Conservation (phyloP, 2,329 filamentous ascomycete genomes). For the Ustulina deusta region DNA sequence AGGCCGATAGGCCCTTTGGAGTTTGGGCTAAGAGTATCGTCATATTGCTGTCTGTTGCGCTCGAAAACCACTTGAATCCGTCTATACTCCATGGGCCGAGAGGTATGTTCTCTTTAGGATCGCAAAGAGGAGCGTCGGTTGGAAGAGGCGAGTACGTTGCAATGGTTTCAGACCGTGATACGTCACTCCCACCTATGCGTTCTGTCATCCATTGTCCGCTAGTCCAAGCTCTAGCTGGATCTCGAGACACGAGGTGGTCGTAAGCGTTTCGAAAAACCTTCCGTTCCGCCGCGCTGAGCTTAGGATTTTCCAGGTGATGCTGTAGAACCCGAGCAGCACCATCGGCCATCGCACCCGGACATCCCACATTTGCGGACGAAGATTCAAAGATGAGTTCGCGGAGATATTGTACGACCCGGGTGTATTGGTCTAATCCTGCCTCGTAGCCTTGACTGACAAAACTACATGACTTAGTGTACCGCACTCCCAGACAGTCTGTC, state of each 20-base stretch:
- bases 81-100: slow-evolving; percentile 59
- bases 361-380: slow-evolving; percentile 56
- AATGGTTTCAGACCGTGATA: slow-evolving; percentile 68
- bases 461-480: slow-evolving; percentile 19
- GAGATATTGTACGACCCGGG: slow-evolving; percentile 70
- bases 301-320: slow-evolving; percentile 45
- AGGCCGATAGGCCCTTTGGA: slow-evolving; percentile 61
- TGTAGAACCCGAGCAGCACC: slow-evolving; percentile 57
- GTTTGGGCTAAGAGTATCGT: slow-evolving; percentile 68
- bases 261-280: slow-evolving; percentile 57
- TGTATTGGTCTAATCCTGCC: slow-evolving; percentile 61
- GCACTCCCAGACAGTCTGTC: background rate
- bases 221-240: slow-evolving; percentile 63
- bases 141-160: slow-evolving; percentile 50
- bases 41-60: slow-evolving; percentile 71
- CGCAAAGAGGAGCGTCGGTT: slow-evolving; percentile 32
- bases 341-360: slow-evolving; percentile 67
- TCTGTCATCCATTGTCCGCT: slow-evolving; percentile 75
- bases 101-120: slow-evolving; percentile 35
- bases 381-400: slow-evolving; percentile 42
- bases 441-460: slow-evolving; percentile 72
- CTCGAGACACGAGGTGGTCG: slow-evolving; percentile 57
- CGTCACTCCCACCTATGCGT: slow-evolving; percentile 67
- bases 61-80: slow-evolving; percentile 75
- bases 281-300: slow-evolving; percentile 36